These are phyloP conservation scores for Termitomyces sp. DNA, from an alignment of 1,284 basidiomycete genomes.

Conservation along the genomic window DNA sequence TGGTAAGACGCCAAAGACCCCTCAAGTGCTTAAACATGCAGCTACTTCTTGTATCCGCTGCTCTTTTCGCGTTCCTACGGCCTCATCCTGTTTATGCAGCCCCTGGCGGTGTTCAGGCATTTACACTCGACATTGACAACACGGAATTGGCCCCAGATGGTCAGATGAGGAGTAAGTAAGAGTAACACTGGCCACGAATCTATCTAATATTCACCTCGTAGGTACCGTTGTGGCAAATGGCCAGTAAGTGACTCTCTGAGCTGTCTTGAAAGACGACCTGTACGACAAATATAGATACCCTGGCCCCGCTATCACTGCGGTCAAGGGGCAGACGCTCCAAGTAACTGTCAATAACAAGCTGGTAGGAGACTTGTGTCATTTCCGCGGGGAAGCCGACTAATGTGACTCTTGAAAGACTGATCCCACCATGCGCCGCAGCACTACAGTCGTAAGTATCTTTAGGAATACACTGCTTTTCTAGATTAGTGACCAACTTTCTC, in stretches of 20 bases:
- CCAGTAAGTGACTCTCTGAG: conserved; percentile 11
- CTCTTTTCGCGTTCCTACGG: conserved; percentile 10
- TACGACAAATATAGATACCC: conserved; percentile 15
- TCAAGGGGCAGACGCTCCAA: conserved; percentile 20
- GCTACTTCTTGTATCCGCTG: conserved; percentile 11
- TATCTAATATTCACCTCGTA: background rate
- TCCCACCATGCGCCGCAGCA: conserved; percentile 22
- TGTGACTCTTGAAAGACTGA: conserved; percentile 14
- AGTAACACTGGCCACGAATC: background rate
- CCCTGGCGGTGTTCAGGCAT: conserved; percentile 5
- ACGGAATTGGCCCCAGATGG: conserved; percentile 26
- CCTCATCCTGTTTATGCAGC: conserved; percentile 11
- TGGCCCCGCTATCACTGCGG: conserved; percentile 19
- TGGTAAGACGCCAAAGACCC: background rate
- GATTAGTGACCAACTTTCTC: background rate
- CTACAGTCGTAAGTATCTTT: conserved; percentile 18
- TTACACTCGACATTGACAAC: conserved; percentile 25
- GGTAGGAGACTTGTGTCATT: conserved; percentile 7
- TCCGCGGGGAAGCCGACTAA: background rate
- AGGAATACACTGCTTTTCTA: background rate
- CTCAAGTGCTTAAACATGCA: conserved; percentile 13
- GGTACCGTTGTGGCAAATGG: conserved; percentile 20
- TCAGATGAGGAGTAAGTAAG: conserved; percentile 20
- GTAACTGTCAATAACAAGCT: conserved; percentile 22
- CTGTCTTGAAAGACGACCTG: background rate